A percentile compares a stretch with the other conserved stretches of the same genome.
Evolutionary conservation across 78 protist genomes (phyloP).

Genomic region (Capsaspora owczarzaki): DNA sequence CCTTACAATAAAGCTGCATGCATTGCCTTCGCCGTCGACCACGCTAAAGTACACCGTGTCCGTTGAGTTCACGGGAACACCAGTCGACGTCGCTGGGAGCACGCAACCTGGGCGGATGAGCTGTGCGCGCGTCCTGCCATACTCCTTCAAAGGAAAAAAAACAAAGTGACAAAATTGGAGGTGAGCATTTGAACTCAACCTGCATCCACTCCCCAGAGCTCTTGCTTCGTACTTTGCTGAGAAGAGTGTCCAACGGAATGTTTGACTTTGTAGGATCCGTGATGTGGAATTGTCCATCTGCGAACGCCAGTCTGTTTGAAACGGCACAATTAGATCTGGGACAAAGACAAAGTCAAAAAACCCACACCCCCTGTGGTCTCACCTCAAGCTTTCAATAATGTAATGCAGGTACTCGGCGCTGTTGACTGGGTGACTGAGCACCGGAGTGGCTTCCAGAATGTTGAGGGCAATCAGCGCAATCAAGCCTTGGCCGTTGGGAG

Average conservation of each 20-base stretch:
- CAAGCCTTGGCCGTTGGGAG: conserved; percentile 81
- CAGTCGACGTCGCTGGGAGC: not conserved
- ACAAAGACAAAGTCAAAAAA: too few species aligned
- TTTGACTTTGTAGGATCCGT: conserved; percentile 39
- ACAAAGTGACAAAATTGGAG: too few species aligned
- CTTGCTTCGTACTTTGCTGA: conserved; percentile 23
- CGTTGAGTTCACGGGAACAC: conserved; percentile 20
- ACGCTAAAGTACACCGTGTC: conserved; percentile 59
- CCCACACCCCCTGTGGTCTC: too few species aligned
- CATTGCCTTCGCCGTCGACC: conserved; percentile 71
- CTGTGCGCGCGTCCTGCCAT: not conserved
- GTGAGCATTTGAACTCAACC: too few species aligned
- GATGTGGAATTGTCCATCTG: conserved; percentile 43
- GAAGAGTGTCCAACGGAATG: conserved; percentile 39
- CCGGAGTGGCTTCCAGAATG: conserved; percentile 17
- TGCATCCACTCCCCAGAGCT: not conserved
- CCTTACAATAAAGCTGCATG: conserved; percentile 39
- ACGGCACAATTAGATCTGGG: conserved; percentile 38
- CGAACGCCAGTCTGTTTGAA: conserved; percentile 62
- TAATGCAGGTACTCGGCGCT: conserved; percentile 42
- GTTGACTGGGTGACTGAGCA: conserved; percentile 2
- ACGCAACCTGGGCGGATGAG: not conserved
- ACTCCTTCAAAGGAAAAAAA: too few species aligned
- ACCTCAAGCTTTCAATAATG: conserved; percentile 34
- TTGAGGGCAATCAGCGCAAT: conserved; percentile 67